Conservation (phyloP, 1,284 basidiomycete species). For the Fomitiporia mediterranea region DNA sequence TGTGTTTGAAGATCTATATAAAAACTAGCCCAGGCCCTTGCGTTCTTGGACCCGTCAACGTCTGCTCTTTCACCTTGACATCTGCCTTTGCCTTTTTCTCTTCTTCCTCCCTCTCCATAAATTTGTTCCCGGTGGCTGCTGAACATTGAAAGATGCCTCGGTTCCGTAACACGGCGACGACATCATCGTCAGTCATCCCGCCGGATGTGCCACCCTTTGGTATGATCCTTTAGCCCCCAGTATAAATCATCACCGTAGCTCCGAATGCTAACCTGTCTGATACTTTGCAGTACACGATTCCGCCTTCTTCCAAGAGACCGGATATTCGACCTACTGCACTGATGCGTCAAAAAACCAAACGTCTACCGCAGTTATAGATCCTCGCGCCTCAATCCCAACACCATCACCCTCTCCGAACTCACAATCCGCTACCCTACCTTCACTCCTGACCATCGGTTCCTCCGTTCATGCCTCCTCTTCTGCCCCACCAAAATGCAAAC, state of each 20-base stretch:
- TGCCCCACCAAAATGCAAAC: slow-evolving; percentile 24
- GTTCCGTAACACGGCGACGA: slow-evolving; percentile 1
- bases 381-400: not conserved
- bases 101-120: not conserved
- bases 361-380: too few relatives aligned
- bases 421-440: not conserved
- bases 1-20: too few relatives aligned
- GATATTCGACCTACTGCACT: not conserved
- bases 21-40: too few relatives aligned
- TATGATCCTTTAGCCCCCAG: not conserved
- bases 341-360: too few relatives aligned
- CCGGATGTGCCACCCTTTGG: not conserved
- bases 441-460: not conserved
- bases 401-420: not conserved
- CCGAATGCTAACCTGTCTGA: too few relatives aligned
- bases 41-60: too few relatives aligned
- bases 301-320: not conserved
- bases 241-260: not conserved
- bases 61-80: too few relatives aligned
- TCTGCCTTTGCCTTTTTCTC: too few relatives aligned
- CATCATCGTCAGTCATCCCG: not conserved
- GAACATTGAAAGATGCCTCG: too few relatives aligned
- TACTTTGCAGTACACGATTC: not conserved
- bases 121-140: too few relatives aligned
- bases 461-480: slow-evolving; percentile 21